Evolutionary conservation across 139 green algal species (phyloP).

Genomic region (Micromonas pusilla): DNA sequence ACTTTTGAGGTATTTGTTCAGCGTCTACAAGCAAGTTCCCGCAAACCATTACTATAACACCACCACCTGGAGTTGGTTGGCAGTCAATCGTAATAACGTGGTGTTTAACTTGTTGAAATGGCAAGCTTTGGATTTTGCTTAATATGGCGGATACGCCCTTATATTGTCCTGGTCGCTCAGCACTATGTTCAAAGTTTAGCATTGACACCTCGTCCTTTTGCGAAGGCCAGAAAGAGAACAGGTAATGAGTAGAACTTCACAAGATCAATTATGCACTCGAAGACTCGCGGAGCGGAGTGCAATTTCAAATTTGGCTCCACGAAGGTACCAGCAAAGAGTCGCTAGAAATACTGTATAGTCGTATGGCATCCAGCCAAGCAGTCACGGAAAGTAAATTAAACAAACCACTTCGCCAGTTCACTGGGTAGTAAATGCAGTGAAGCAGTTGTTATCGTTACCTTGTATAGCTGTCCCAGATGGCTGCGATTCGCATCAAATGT

Average conservation of each 20-base stretch:
- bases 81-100: slow-evolving; percentile 17
- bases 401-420: no score
- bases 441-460: slow-evolving; percentile 3
- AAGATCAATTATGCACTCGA: no score
- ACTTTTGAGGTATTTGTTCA: slow-evolving; percentile 10
- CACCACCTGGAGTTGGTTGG: slow-evolving; percentile 15
- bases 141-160: slow-evolving; percentile 1
- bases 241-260: background rate
- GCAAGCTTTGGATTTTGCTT: slow-evolving; percentile 1
- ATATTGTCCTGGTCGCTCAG: slow-evolving; percentile 3
- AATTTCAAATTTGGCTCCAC: no score
- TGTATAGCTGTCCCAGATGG: slow-evolving; percentile 17
- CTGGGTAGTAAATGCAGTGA: no score
- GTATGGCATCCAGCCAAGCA: background rate
- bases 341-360: background rate
- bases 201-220: slow-evolving; percentile 9
- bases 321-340: no score
- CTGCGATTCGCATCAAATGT: slow-evolving; percentile 3
- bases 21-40: slow-evolving; percentile 10
- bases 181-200: slow-evolving; percentile 19
- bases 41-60: slow-evolving; percentile 19
- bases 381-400: background rate
- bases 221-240: background rate
- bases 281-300: no score
- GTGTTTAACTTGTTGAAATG: slow-evolving; percentile 17